Evolutionary conservation across 2,329 filamentous ascomycete species (phyloP).

Genomic region (Sclerotinia nivalis): DNA sequence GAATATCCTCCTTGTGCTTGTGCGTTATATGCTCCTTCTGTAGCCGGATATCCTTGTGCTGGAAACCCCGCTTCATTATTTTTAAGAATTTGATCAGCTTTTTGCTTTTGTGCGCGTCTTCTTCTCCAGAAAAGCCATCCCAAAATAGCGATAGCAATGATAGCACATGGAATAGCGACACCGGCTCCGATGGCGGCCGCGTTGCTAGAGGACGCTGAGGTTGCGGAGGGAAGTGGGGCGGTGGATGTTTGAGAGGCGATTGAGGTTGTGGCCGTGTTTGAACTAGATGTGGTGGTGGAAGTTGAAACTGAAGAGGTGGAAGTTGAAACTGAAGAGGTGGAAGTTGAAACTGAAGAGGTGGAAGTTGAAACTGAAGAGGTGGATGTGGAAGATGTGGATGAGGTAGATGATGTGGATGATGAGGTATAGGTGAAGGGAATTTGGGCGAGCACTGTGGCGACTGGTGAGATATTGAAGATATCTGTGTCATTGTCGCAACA

Average conservation of each 20-base stretch:
- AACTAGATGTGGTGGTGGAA: neutral
- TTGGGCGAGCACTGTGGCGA: slow-evolving; percentile 10
- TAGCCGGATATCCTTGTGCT: neutral
- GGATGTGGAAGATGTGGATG: neutral
- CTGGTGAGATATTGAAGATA: slow-evolving; percentile 13
- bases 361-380: neutral
- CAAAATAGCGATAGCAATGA: neutral
- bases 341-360: neutral
- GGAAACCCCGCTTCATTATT: neutral
- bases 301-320: neutral
- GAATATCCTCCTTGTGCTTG: neutral
- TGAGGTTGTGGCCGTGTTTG: neutral
- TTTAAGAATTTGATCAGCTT: neutral
- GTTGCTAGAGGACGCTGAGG: neutral
- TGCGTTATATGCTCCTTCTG: neutral
- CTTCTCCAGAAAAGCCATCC: slow-evolving; percentile 1
- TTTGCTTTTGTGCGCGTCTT: neutral
- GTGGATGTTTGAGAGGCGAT: neutral
- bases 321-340: neutral
- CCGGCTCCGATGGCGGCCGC: neutral
- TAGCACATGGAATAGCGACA: neutral
- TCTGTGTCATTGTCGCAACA: slow-evolving; percentile 10
- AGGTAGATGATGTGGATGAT: neutral
- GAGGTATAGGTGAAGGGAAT: slow-evolving; percentile 12
- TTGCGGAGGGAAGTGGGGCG: neutral